These are phyloP conservation scores for Mycena epipterygia DNA, from an alignment of 768 basidiomycete species.

Conservation along the genomic window DNA sequence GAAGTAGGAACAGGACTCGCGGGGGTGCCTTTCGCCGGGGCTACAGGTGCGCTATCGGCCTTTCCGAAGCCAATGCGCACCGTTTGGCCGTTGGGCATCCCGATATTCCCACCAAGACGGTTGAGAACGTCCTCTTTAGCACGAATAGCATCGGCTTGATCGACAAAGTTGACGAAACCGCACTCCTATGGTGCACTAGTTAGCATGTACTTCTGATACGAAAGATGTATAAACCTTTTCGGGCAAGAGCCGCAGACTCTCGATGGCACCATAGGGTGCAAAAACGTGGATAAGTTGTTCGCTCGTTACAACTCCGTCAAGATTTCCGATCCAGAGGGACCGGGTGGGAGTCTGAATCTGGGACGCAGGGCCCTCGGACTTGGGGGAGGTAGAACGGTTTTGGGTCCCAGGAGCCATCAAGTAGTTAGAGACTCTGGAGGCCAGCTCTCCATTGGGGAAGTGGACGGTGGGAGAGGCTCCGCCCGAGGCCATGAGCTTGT, in stretches of 20 bases:
- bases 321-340: constrained; percentile 98
- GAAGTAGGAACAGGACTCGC: constrained; percentile 77
- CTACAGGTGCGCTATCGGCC: constrained; percentile 94
- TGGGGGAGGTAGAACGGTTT: constrained; percentile 87
- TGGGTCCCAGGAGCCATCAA: constrained; percentile 76
- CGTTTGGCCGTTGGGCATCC: constrained; percentile 94
- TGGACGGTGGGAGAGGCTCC: constrained; percentile 70
- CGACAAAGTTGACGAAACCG: constrained; percentile 99
- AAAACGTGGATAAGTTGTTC: constrained; percentile 97
- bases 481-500: constrained; percentile 65
- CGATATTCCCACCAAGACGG: constrained; percentile 93
- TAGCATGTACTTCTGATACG: background rate
- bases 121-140: constrained; percentile 99
- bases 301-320: constrained; percentile 94
- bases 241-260: constrained; percentile 92
- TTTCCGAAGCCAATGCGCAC: constrained; percentile 99
- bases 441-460: constrained; percentile 75
- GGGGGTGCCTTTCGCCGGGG: constrained; percentile 83
- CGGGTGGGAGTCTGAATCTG: constrained; percentile 95
- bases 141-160: constrained; percentile 94
- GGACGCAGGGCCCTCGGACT: constrained; percentile 76
- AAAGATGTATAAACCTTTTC: constrained; percentile 80
- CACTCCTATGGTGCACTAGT: constrained; percentile 79
- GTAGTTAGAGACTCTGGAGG: constrained; percentile 74
- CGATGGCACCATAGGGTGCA: constrained; percentile 96